Percentiles rank a stretch among this genome's conserved stretches.
Conservation (phyloP, 1,284 basidiomycete genomes). For the Ganoderma multipileum region DNA sequence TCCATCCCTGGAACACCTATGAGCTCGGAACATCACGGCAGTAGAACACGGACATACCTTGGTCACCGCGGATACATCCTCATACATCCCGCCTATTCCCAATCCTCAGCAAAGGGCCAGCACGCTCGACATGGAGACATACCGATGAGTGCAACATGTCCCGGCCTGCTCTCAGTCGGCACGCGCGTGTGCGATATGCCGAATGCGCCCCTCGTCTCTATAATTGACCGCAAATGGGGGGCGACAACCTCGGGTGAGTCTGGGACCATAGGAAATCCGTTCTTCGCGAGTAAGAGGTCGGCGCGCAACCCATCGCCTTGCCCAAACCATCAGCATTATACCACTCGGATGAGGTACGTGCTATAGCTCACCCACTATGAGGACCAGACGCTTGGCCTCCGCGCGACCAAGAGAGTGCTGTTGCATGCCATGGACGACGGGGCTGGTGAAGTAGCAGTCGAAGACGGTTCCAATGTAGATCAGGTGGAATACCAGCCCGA, state of each 20-base stretch:
- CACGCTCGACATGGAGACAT: constrained; percentile 24
- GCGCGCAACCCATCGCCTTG: constrained; percentile 85
- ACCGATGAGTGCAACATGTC: constrained; percentile 91
- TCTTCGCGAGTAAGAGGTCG: constrained; percentile 77
- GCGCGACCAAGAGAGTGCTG: constrained; percentile 53
- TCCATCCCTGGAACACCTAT: constrained; percentile 72
- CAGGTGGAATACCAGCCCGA: constrained; percentile 80
- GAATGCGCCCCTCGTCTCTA: constrained; percentile 75
- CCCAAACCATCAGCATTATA: constrained; percentile 3
- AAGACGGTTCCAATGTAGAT: constrained; percentile 81
- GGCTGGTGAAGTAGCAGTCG: constrained; percentile 90
- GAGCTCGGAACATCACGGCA: constrained; percentile 1
- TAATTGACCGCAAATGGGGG: constrained; percentile 76
- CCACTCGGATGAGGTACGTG: neutral
- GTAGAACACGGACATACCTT: constrained; percentile 55
- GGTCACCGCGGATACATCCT: constrained; percentile 91
- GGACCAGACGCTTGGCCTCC: constrained; percentile 77
- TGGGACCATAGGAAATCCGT: constrained; percentile 62
- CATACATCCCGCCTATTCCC: constrained; percentile 82
- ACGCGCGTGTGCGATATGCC: constrained; percentile 89
- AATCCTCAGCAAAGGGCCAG: neutral
- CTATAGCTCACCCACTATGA: constrained; percentile 73
- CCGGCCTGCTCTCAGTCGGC: constrained; percentile 89
- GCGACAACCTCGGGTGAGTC: constrained; percentile 71
- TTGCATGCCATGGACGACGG: constrained; percentile 78